A percentile compares a stretch with the other conserved stretches of the same genome.
Conservation (phyloP, 1,139 yeast species). For the Dujonia santamariae region DNA sequence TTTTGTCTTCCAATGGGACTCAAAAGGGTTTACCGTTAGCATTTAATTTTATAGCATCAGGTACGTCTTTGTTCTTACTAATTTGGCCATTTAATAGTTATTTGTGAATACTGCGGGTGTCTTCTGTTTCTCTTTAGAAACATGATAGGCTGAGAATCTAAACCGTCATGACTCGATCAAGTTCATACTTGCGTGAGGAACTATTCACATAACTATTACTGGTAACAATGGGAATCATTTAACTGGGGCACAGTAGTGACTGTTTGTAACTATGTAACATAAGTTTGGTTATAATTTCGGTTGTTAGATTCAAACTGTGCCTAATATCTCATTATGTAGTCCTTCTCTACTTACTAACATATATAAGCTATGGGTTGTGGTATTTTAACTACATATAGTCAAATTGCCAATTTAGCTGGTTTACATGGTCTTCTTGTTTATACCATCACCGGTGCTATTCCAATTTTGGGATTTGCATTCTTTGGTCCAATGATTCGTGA, state of each 20-base stretch:
- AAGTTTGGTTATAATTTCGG: too few relatives aligned
- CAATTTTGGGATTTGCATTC: conserved; percentile 76
- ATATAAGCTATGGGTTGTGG: conserved; percentile 92
- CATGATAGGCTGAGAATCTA: conserved; percentile 58
- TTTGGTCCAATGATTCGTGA: conserved; percentile 79
- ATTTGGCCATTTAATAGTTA: background rate
- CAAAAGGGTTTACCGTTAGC: conserved; percentile 80
- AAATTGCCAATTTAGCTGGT: conserved; percentile 84
- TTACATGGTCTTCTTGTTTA: conserved; percentile 85
- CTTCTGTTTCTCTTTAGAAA: conserved; percentile 16
- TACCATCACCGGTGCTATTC: conserved; percentile 77
- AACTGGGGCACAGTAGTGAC: too few relatives aligned
- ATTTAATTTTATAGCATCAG: conserved; percentile 83
- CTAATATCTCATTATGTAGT: too few relatives aligned
- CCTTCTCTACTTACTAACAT: too few relatives aligned
- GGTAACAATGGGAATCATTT: too few relatives aligned
- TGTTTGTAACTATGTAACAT: too few relatives aligned
- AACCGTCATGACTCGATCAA: conserved; percentile 86
- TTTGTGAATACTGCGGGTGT: conserved; percentile 50
- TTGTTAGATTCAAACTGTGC: too few relatives aligned
- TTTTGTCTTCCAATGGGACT: conserved; percentile 75
- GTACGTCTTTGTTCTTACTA: conserved; percentile 63
- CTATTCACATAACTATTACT: too few relatives aligned
- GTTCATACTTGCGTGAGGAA: conserved; percentile 89
- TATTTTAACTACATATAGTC: conserved; percentile 77